Evolutionary conservation across 2,329 filamentous ascomycete genomes (phyloP).

Genomic region (Ambrosiella xylebori): DNA sequence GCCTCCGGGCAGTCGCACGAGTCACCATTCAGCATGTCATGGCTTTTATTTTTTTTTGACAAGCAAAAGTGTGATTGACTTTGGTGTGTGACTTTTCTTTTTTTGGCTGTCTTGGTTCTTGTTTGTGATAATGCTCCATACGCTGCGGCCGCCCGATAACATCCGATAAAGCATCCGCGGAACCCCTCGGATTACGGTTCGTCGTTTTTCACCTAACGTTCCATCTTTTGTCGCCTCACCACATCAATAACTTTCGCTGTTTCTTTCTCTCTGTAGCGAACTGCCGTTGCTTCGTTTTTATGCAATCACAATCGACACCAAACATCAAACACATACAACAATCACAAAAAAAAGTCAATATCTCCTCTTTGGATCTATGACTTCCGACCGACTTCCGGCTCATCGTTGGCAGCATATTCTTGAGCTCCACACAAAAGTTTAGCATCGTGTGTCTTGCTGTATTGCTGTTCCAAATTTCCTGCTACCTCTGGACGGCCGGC

Average conservation of each 20-base stretch:
- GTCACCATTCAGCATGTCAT: background rate
- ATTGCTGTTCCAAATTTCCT: background rate
- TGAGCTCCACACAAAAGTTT: background rate
- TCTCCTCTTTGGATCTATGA: constrained; percentile 11
- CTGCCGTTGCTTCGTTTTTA: background rate
- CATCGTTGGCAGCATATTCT: background rate
- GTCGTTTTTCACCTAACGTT: background rate
- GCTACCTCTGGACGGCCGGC: background rate
- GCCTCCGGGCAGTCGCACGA: background rate
- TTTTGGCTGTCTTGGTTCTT: constrained; percentile 1
- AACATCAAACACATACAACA: constrained; percentile 4
- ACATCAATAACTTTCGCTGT: background rate
- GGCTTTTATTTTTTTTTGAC: background rate
- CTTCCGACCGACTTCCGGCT: background rate
- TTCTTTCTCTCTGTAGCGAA: background rate
- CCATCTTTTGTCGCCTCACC: background rate
- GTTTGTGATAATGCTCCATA: background rate
- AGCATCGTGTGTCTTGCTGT: background rate
- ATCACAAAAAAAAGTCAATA: constrained; percentile 10
- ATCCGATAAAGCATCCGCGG: background rate
- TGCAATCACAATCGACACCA: background rate
- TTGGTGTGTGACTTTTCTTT: background rate
- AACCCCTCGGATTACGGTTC: background rate
- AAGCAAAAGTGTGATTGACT: background rate
- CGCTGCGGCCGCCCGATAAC: background rate